Evolutionary conservation across 2,329 filamentous ascomycete species (phyloP).

Genomic region (Hawksworthiomyces lignivorus): DNA sequence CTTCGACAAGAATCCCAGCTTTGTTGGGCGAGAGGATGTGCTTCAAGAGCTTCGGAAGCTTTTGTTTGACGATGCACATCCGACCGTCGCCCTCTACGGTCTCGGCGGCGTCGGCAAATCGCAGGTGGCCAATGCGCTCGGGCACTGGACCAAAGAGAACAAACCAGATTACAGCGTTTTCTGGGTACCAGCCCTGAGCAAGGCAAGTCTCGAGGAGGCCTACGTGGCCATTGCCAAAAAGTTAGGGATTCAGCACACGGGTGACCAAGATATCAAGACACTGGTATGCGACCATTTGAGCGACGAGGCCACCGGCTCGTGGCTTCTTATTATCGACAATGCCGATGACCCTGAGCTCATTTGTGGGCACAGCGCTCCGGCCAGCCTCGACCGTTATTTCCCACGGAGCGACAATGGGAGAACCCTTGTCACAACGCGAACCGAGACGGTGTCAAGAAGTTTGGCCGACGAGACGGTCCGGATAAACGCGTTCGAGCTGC

Average conservation of each 20-base stretch:
- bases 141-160: constrained; percentile 28
- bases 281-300: constrained; percentile 40
- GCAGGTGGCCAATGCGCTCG: constrained; percentile 30
- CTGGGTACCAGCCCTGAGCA: constrained; percentile 33
- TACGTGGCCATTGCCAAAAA: constrained; percentile 26
- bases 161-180: constrained; percentile 31
- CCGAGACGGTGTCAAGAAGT: constrained; percentile 18
- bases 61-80: constrained; percentile 1
- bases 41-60: background rate
- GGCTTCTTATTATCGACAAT: constrained; percentile 36
- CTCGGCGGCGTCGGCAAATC: constrained; percentile 36
- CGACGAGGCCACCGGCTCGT: constrained; percentile 22
- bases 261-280: constrained; percentile 51
- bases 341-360: constrained; percentile 28
- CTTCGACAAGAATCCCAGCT: constrained; percentile 2
- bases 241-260: constrained; percentile 25
- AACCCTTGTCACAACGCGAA: constrained; percentile 30
- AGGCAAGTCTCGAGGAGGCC: constrained; percentile 31
- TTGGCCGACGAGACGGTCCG: constrained; percentile 13
- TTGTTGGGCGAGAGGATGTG: constrained; percentile 3
- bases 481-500: constrained; percentile 19
- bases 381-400: constrained; percentile 23
- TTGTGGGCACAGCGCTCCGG: constrained; percentile 10
- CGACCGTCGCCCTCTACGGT: constrained; percentile 14
- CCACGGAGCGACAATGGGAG: constrained; percentile 25